phyloP scores from a whole-genome alignment of 805 yeast genomes.

The Wickerhamiella dianesei region DNA sequence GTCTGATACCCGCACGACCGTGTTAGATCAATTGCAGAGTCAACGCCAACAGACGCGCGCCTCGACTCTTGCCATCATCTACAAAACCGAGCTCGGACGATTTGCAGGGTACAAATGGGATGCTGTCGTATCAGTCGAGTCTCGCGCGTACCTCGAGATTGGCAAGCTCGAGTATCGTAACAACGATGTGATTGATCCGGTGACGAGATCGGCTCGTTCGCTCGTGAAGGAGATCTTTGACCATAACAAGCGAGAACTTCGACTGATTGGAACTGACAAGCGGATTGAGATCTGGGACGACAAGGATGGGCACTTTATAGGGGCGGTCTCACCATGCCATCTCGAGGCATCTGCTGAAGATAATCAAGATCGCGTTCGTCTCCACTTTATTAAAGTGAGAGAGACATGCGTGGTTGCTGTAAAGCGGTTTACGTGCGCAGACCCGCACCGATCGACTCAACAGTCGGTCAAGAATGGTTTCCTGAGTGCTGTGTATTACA shows the following conservation, averaged over 20 bases:
- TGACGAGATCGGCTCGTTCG: conserved; percentile 5
- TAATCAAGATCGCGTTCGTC: neutral
- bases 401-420: conserved; percentile 10
- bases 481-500: neutral
- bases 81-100: neutral
- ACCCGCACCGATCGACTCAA: neutral
- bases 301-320: conserved; percentile 7
- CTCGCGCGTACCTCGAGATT: conserved; percentile 13
- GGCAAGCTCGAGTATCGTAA: conserved; percentile 9
- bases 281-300: conserved; percentile 11
- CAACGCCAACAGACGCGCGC: conserved; percentile 1
- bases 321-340: neutral
- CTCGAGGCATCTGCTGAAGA: neutral
- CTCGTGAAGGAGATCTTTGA: conserved; percentile 13
- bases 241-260: conserved; percentile 1
- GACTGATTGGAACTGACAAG: conserved; percentile 8
- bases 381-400: conserved; percentile 6
- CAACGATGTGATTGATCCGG: conserved; percentile 11
- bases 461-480: neutral
- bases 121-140: conserved; percentile 7
- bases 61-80: conserved; percentile 5
- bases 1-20: conserved; percentile 1
- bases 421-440: neutral
- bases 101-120: conserved; percentile 15
- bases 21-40: neutral